Evolutionary conservation across 768 basidiomycete species (phyloP), one percentile per base, ranked within the genome.

Genomic region (Agaricus subrufescens): DNA sequence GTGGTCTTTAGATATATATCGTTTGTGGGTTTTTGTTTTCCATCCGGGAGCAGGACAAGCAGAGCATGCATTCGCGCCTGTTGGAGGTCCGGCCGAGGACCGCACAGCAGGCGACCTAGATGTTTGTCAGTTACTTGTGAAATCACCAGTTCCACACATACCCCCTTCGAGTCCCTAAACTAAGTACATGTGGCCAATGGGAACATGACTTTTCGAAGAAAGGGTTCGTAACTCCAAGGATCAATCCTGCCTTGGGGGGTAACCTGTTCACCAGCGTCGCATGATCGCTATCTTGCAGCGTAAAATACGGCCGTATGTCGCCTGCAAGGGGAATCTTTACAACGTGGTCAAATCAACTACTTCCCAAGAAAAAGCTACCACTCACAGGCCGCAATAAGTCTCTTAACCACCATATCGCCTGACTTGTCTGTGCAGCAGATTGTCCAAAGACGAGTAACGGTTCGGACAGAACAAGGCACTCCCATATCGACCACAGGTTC

Each of bases 271-370:
- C 86, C 11, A 99, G 69, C 1, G 78, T 64, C 3, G 78, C 62
- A 60, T 88, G 85, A 58, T 97, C 94, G n/a, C 80, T 80, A 64
- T 98, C 96, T 67, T 98, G 96, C 63, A 99, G 94, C 14, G 96
- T 97, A 61, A 98, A 90, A 69, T 96, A 99, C 0, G 96, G 96
- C 8, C 96, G 81, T 63, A 92, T 83, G 65, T 99, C 95, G 1
- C 83, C 84, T 0, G 87, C 82, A 7, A 91, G 75, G 3, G 94
- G 92, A 30, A 96, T 85, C 92, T 94, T 19, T 7, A 37, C 23
- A 37, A 57, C 43, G 38, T 40, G 30, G 30, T 48, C 27, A n/a
- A n/a, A n/a, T 27, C 12, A 42, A 51, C 27, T 45, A 29, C 9
- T 38, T 14, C 34, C 46, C 23, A n/a, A 54, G 23, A 15, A 19